Evolutionary conservation across 768 basidiomycete species (phyloP).

Genomic region (Lactifluus hygrophoroides): DNA sequence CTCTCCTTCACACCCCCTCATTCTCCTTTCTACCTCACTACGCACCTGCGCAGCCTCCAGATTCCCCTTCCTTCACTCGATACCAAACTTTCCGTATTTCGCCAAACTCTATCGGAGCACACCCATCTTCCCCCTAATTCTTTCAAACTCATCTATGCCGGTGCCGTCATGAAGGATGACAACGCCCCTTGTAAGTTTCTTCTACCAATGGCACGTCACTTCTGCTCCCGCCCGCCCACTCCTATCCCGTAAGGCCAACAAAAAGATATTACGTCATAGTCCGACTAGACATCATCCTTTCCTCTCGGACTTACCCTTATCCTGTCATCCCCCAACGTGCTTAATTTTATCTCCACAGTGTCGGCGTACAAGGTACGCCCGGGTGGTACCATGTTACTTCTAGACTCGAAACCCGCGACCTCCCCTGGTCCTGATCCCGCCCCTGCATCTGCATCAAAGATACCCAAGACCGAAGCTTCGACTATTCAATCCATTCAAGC

Average conservation of each 20-base stretch:
- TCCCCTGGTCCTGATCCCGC: slow-evolving; percentile 25
- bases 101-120: slow-evolving; percentile 56
- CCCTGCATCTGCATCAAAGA: slow-evolving; percentile 23
- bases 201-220: slow-evolving; percentile 4
- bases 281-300: neutral
- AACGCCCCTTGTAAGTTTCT: slow-evolving; percentile 45
- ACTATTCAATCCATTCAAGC: slow-evolving; percentile 46
- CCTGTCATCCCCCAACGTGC: slow-evolving; percentile 18
- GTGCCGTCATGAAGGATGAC: slow-evolving; percentile 87
- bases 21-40: neutral
- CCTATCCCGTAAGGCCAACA: slow-evolving; percentile 14
- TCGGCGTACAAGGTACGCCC: slow-evolving; percentile 66
- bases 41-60: slow-evolving; percentile 31
- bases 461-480: slow-evolving; percentile 39
- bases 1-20: neutral
- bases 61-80: slow-evolving; percentile 48
- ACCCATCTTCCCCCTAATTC: slow-evolving; percentile 60
- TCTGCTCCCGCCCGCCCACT: slow-evolving; percentile 7
- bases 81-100: slow-evolving; percentile 50
- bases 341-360: slow-evolving; percentile 35
- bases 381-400: slow-evolving; percentile 61
- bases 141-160: slow-evolving; percentile 86
- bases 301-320: slow-evolving; percentile 3
- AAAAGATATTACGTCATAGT: slow-evolving; percentile 16
- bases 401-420: slow-evolving; percentile 29